Evolutionary conservation across 257 asterid genomes (phyloP).

Genomic region (Sherardia arvensis): DNA sequence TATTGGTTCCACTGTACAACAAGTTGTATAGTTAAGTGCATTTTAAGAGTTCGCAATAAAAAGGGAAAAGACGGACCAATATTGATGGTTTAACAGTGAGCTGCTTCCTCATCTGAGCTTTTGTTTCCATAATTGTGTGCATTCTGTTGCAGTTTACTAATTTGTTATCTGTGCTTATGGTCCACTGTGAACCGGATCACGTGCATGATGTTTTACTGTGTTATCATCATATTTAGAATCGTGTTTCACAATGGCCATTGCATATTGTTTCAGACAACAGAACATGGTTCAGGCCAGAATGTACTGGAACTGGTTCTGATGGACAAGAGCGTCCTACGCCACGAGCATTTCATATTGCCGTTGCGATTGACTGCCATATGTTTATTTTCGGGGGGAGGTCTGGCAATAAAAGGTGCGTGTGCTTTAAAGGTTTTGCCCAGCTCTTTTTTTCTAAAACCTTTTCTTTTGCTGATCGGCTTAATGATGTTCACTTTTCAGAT

Average conservation of each 20-base stretch:
- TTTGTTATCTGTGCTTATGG: not conserved
- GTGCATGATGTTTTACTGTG: too few relatives aligned
- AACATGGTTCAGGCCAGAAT: constrained; percentile 86
- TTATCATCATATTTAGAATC: too few relatives aligned
- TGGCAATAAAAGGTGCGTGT: constrained; percentile 70
- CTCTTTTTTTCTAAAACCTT: not conserved
- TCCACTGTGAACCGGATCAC: not conserved
- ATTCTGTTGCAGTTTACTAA: not conserved
- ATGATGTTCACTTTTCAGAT: constrained; percentile 38
- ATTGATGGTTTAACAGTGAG: not conserved
- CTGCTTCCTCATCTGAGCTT: not conserved
- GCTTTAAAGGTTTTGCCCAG: not conserved
- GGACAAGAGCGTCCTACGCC: constrained; percentile 77
- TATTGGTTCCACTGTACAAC: not conserved
- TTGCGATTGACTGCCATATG: constrained; percentile 87
- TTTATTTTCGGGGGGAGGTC: constrained; percentile 95
- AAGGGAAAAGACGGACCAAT: not conserved
- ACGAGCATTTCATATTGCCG: constrained; percentile 86
- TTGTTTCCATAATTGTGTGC: not conserved
- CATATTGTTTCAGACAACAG: constrained; percentile 56
- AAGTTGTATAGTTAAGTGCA: not conserved
- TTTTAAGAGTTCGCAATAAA: not conserved
- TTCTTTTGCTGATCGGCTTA: not conserved
- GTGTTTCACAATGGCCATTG: constrained; percentile 4
- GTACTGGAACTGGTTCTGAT: constrained; percentile 76